These are phyloP conservation scores for Apophysomyces trapeziformis DNA, from an alignment of 371 early-diverging fungal genomes.

Conservation along the genomic window DNA sequence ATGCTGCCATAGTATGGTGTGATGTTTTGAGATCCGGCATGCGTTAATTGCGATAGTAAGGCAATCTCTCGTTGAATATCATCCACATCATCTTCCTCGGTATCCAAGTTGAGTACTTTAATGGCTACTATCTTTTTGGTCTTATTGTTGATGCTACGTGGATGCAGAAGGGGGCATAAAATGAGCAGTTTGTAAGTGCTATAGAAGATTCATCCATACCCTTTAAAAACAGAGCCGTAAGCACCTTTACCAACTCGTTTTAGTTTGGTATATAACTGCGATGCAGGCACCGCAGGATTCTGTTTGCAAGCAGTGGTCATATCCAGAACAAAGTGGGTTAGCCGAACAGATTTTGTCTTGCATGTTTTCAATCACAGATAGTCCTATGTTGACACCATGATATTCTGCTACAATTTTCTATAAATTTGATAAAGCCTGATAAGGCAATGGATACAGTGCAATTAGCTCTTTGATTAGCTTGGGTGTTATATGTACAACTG, in stretches of 20 bases:
- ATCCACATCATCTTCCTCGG: conserved; percentile 94
- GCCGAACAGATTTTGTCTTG: too few species aligned
- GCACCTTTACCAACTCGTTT: conserved; percentile 58
- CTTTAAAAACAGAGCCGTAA: conserved; percentile 61
- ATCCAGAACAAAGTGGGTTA: not conserved
- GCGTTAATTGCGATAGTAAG: conserved; percentile 82
- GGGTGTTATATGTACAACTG: too few species aligned
- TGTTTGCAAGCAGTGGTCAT: conserved; percentile 21
- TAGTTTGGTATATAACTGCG: conserved; percentile 47
- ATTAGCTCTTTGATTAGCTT: too few species aligned
- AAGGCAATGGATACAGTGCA: too few species aligned
- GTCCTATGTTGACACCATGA: too few species aligned
- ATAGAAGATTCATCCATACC: conserved; percentile 29
- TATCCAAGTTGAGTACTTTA: conserved; percentile 96
- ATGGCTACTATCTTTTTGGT: conserved; percentile 86
- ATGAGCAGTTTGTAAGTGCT: not conserved
- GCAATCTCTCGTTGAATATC: conserved; percentile 95
- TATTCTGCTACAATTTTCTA: too few species aligned
- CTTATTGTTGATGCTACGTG: conserved; percentile 64
- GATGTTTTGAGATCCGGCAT: conserved; percentile 86
- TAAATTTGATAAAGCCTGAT: too few species aligned
- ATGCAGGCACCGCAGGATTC: conserved; percentile 28
- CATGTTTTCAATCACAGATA: too few species aligned
- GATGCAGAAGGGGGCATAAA: not conserved
- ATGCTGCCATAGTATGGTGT: conserved; percentile 94